Conservation (phyloP, 306 rosid species). For the Citrullus colocynthis region DNA sequence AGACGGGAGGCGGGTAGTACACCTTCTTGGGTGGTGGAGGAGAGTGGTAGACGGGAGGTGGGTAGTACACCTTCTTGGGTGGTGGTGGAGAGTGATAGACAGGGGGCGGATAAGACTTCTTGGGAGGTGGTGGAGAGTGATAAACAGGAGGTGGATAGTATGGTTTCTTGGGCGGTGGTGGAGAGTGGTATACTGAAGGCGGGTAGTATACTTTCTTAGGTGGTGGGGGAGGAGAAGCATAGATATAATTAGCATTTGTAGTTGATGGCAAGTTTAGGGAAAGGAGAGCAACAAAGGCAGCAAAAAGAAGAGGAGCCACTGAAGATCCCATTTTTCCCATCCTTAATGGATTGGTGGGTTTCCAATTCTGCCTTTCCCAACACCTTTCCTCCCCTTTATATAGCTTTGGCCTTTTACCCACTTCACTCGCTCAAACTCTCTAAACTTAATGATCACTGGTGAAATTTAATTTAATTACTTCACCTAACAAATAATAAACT, state of each 20-base stretch:
- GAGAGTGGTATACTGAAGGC: neutral
- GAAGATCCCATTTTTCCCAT: constrained; percentile 8
- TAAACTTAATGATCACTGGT: neutral
- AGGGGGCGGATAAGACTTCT: neutral
- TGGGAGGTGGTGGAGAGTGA: neutral
- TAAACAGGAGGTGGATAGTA: neutral
- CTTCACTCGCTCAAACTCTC: neutral
- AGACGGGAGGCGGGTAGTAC: neutral
- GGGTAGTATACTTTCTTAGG: neutral
- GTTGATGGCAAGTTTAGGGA: neutral
- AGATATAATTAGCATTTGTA: neutral
- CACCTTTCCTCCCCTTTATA: neutral
- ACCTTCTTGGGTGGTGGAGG: neutral
- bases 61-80: neutral
- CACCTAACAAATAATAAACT: neutral
- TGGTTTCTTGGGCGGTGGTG: neutral
- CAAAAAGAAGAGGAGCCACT: neutral
- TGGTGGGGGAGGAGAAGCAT: neutral
- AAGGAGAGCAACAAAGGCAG: neutral
- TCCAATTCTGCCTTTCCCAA: neutral
- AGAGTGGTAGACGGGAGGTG: neutral
- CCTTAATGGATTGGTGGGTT: neutral
- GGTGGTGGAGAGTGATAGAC: neutral
- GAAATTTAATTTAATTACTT: neutral
- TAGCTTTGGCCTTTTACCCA: constrained; percentile 1